Evolutionary conservation across 192 early-diverging fungal species (phyloP).

Genomic region (Coemansia erecta): DNA sequence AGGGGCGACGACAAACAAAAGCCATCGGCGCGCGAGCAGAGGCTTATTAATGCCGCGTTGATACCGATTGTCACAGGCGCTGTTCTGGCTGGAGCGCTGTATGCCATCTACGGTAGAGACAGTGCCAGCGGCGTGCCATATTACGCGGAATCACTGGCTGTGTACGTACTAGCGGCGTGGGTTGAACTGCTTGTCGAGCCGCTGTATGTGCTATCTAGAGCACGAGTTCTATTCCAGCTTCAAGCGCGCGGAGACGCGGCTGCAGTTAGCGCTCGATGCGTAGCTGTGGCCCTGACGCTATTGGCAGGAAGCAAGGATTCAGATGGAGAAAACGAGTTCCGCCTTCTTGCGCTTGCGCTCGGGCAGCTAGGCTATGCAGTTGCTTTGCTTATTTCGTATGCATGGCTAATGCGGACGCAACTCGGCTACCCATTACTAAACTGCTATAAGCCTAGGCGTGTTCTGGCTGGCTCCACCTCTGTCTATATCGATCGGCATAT

Average conservation of each 20-base stretch:
- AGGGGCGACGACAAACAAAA: neutral
- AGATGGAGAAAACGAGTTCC: constrained; percentile 47
- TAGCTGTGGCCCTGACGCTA: constrained; percentile 65
- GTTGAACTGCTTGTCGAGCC: constrained; percentile 86
- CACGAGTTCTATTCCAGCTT: constrained; percentile 69
- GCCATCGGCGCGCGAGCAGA: constrained; percentile 26
- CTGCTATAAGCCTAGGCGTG: constrained; percentile 7
- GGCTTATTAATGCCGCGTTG: constrained; percentile 36
- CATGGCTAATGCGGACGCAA: constrained; percentile 43
- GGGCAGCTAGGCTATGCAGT: constrained; percentile 75
- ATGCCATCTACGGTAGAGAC: constrained; percentile 43
- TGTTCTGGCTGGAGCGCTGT: constrained; percentile 54
- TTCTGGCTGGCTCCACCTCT: constrained; percentile 9
- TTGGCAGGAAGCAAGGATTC: constrained; percentile 42
- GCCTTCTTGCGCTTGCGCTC: constrained; percentile 74
- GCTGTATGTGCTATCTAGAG: constrained; percentile 71
- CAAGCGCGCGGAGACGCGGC: constrained; percentile 80
- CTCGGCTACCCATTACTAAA: constrained; percentile 8
- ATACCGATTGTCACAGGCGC: constrained; percentile 53
- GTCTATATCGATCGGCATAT: constrained; percentile 58
- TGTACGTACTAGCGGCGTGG: constrained; percentile 75
- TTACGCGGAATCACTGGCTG: constrained; percentile 55
- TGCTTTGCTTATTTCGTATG: constrained; percentile 62
- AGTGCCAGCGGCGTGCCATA: constrained; percentile 34
- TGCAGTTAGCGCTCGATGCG: constrained; percentile 74